These are phyloP conservation scores for Didymella segeticola DNA, from an alignment of 2,329 filamentous ascomycete species.

Conservation along the genomic window DNA sequence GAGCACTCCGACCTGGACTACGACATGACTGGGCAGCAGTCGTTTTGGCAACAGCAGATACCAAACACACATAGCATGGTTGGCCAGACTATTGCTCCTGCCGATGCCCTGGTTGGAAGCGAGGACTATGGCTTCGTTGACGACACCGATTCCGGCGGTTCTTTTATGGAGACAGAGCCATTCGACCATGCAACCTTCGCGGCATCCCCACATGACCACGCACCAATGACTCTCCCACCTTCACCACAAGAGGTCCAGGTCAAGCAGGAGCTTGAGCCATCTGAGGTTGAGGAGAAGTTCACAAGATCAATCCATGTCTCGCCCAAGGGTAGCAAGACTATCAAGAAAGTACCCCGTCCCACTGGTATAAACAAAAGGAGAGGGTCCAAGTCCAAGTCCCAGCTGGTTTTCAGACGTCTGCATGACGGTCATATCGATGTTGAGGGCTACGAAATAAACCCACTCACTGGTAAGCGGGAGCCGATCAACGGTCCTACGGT, in stretches of 20 bases:
- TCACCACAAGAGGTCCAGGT: slow-evolving; percentile 32
- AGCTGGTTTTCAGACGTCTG: slow-evolving; percentile 12
- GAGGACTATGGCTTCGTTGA: slow-evolving; percentile 16
- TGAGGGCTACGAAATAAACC: slow-evolving; percentile 14
- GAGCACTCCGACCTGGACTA: slow-evolving; percentile 9
- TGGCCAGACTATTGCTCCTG: slow-evolving; percentile 10
- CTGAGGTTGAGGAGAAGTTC: slow-evolving; percentile 20
- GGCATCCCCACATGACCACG: slow-evolving; percentile 19
- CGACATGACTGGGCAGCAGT: slow-evolving; percentile 4
- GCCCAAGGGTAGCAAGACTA: slow-evolving; percentile 34
- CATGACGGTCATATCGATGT: slow-evolving; percentile 18
- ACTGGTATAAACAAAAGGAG: slow-evolving; percentile 16
- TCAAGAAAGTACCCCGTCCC: slow-evolving; percentile 28
- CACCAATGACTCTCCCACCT: slow-evolving; percentile 10
- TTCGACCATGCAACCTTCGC: slow-evolving; percentile 12
- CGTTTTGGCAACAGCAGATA: slow-evolving; percentile 9
- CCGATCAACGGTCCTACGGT: slow-evolving; percentile 16
- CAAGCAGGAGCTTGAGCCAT: slow-evolving; percentile 31
- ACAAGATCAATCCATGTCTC: slow-evolving; percentile 32
- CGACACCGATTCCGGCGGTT: slow-evolving; percentile 4
- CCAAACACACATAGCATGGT: slow-evolving; percentile 2
- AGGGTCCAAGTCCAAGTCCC: slow-evolving; percentile 12
- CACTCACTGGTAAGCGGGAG: slow-evolving; percentile 12
- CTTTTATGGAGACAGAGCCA: slow-evolving; percentile 12
- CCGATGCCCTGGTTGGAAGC: slow-evolving; percentile 25